Evolutionary conservation across 257 asterid species (phyloP).

Genomic region (Solanum appendiculatum): DNA sequence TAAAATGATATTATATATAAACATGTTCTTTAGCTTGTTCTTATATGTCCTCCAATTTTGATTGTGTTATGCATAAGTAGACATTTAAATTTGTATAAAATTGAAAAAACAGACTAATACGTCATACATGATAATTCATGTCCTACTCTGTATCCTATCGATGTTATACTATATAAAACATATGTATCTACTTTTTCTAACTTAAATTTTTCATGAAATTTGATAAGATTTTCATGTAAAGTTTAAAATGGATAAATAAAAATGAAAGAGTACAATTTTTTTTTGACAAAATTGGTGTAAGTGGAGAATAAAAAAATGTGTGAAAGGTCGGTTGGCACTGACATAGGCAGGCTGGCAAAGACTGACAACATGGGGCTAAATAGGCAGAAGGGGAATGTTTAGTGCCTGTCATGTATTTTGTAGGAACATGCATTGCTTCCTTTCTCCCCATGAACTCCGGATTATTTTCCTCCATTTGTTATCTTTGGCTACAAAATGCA

Average conservation of each 20-base stretch:
- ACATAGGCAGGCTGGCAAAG: background rate
- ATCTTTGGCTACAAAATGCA: background rate
- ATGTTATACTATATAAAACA: no score
- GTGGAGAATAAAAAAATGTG: background rate
- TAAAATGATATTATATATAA: background rate
- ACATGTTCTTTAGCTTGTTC: fast-evolving
- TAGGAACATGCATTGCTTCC: background rate
- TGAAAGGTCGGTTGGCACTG: background rate
- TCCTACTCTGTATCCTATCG: no score
- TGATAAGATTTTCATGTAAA: background rate
- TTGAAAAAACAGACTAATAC: fast-evolving
- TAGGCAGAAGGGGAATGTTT: background rate
- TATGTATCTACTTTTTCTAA: background rate
- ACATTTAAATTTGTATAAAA: no score
- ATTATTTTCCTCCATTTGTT: background rate
- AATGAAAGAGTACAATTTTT: no score
- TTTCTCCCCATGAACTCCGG: background rate
- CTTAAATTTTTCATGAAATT: no score
- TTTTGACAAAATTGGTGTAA: background rate
- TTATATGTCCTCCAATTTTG: background rate
- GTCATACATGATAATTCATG: no score
- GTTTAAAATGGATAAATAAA: no score
- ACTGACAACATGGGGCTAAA: background rate
- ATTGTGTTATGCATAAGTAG: background rate
- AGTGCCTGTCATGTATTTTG: background rate